Evolutionary conservation across 2,329 filamentous ascomycete genomes (phyloP).

Genomic region (Arthrinium phaeospermum): DNA sequence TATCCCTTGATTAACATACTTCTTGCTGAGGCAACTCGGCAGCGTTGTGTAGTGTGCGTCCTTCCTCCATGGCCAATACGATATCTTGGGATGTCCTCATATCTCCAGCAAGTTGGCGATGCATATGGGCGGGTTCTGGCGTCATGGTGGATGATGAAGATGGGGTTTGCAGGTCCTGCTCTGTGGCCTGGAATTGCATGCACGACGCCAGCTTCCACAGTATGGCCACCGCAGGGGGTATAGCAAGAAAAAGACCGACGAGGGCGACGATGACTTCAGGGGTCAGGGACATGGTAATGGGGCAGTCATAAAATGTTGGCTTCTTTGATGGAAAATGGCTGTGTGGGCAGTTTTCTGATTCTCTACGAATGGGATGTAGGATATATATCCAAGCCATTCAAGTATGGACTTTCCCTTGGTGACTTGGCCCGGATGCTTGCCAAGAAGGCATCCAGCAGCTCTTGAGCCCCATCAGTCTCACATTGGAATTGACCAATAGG

Average conservation of each 20-base stretch:
- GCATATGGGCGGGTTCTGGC: background rate
- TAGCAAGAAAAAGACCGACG: background rate
- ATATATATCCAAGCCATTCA: too few relatives aligned
- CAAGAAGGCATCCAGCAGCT: background rate
- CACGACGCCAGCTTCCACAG: background rate
- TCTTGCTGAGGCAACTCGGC: background rate
- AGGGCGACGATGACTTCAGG: constrained; percentile 1
- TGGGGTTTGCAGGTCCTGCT: background rate
- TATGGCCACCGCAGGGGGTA: background rate
- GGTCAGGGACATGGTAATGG: background rate
- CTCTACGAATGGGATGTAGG: too few relatives aligned
- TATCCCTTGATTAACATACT: background rate
- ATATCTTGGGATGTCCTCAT: background rate
- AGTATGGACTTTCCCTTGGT: too few relatives aligned
- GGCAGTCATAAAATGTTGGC: background rate
- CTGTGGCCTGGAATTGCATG: too few relatives aligned
- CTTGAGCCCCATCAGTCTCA: background rate
- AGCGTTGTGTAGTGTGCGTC: background rate
- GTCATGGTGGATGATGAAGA: too few relatives aligned
- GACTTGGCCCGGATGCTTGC: background rate
- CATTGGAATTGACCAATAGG: background rate
- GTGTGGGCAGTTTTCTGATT: too few relatives aligned
- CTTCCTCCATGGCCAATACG: background rate
- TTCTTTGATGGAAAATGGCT: background rate
- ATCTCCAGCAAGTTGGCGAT: background rate